Evolutionary conservation across 441 rosid species (phyloP), one percentile per base, ranked within the genome.

Genomic region (Jatropha multifida): DNA sequence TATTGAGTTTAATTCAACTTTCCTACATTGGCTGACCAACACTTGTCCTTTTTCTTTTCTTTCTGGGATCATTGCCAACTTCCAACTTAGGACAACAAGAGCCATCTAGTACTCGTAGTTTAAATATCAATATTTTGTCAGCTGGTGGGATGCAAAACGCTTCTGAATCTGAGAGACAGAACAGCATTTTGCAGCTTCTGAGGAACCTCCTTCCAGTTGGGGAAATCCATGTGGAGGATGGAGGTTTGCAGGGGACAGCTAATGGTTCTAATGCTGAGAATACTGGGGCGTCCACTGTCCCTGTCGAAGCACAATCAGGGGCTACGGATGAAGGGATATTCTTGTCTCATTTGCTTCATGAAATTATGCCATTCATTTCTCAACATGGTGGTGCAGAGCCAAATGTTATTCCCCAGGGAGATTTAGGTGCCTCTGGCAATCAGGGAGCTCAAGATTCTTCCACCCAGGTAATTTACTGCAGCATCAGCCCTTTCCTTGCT

Each of bases 341-440:
- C 80, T 78, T 91, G 69, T 91, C 94, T 9, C 84, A 85, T 82
- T 65, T 91, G 83, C 91, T 91, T 71, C 87, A 63, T 15, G 90
- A 83, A 85, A 84, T 91, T 74, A 84, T 91, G 82, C 96, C 94
- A 3, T 10, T 83, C 61, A 71, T 90, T 62, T 77, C 90, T 68
- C 88, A 83, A 79, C 85, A 62, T 70, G 48, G 78, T 11, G 78
- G 73, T 54, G 67, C 79, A 65, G 85, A 79, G 73, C 72, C 81
- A 32, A 69, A 65, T 76, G 68, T 17, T 55, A 77, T 84, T 2
- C 60, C 66, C 75, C 84, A 77, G 71, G 89, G 85, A 76, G 65
- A 23, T 3, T 38, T 32, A 32, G 32, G 32, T 32, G 32, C 32
- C 32, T 32, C 32, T 32, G 32, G 32, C 32, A 32, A 32, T 32